Percentiles rank a stretch among this genome's conserved stretches.
phyloP scores from a whole-genome alignment of 2,329 filamentous ascomycete genomes.

The Berkeleyomyces basicola region DNA sequence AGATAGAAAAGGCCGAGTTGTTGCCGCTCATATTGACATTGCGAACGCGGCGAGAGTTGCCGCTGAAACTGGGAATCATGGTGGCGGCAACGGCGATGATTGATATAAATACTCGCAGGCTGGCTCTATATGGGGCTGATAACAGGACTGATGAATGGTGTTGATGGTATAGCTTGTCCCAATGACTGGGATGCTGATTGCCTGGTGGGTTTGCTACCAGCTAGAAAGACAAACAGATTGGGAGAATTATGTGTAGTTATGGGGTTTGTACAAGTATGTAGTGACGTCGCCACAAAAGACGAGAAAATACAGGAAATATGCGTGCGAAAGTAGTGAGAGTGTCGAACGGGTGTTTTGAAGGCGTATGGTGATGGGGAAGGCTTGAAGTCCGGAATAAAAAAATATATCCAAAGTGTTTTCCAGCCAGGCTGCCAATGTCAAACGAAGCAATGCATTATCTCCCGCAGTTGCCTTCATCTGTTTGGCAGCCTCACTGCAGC shows the following conservation, averaged over 20 bases:
- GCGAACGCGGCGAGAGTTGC: conserved; percentile 65
- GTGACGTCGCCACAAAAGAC: not conserved
- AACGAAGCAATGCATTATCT: not conserved
- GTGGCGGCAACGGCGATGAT: not conserved
- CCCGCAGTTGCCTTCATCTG: not conserved
- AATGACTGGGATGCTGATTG: not conserved
- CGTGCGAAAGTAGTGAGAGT: not conserved
- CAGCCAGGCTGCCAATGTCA: not conserved
- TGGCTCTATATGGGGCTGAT: too few relatives aligned
- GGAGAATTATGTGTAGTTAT: too few relatives aligned
- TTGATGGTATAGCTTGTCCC: too few relatives aligned
- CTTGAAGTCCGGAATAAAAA: not conserved
- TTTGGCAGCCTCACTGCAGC: not conserved
- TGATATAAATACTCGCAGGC: too few relatives aligned
- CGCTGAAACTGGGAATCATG: conserved; percentile 91
- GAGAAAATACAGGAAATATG: not conserved
- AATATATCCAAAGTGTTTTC: not conserved
- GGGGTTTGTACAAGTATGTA: too few relatives aligned
- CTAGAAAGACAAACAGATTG: not conserved
- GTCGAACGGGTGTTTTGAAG: not conserved
- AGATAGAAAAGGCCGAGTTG: conserved; percentile 41
- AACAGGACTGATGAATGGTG: too few relatives aligned
- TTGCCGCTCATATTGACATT: conserved; percentile 86
- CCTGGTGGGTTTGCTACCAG: not conserved
- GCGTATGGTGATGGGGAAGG: not conserved